These are phyloP conservation scores for Epicoccum sorghinum DNA, from an alignment of 2,329 filamentous ascomycete genomes.

Conservation along the genomic window DNA sequence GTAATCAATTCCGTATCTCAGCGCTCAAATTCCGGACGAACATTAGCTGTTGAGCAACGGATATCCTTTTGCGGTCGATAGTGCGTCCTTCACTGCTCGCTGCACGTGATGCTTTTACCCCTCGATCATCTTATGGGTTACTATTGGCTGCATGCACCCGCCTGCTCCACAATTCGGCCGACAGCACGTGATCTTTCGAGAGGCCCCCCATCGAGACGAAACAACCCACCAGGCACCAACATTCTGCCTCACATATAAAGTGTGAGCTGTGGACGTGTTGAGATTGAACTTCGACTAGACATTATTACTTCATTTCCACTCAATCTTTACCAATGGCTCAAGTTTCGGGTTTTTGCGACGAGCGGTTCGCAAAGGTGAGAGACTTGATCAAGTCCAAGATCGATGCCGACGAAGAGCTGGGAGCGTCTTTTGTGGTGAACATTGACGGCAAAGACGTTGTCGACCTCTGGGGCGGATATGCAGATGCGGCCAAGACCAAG, in stretches of 20 bases:
- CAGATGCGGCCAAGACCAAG: slow-evolving; percentile 12
- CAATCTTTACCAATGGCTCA: slow-evolving; percentile 9
- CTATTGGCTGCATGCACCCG: not conserved
- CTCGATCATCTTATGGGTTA: not conserved
- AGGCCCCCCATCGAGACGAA: not conserved
- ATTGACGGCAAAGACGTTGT: slow-evolving; percentile 24
- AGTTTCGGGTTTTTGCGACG: slow-evolving; percentile 21
- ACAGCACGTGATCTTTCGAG: not conserved
- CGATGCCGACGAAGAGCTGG: slow-evolving; percentile 20
- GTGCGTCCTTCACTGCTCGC: not conserved
- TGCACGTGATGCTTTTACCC: not conserved
- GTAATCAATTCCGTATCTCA: too few species aligned
- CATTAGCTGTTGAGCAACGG: not conserved
- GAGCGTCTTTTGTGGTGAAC: slow-evolving; percentile 26
- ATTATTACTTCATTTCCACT: not conserved
- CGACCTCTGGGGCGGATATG: slow-evolving; percentile 28
- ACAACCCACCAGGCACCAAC: slow-evolving; percentile 4
- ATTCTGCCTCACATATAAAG: slow-evolving; percentile 7
- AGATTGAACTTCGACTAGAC: not conserved
- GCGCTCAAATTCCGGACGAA: too few species aligned
- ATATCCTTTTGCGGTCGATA: not conserved
- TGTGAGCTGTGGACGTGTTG: not conserved
- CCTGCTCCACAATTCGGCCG: not conserved
- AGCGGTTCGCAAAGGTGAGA: slow-evolving; percentile 20
- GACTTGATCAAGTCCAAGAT: slow-evolving; percentile 19